These are phyloP conservation scores for Microcos paniculata DNA, from an alignment of 345 rosid genomes.

Conservation along the genomic window DNA sequence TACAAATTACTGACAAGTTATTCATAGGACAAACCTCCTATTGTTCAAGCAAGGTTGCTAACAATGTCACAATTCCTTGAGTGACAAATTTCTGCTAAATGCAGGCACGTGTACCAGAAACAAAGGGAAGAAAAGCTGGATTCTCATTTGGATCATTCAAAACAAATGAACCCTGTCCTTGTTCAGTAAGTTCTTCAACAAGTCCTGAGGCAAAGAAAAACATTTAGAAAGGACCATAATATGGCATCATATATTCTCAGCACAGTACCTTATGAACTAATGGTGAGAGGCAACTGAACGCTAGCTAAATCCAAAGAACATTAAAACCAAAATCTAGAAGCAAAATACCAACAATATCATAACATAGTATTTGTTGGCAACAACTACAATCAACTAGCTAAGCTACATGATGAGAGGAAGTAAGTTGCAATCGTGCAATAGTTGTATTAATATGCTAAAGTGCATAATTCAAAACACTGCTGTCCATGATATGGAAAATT, in stretches of 20 bases:
- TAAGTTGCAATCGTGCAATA: neutral
- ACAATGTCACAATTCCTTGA: conserved; percentile 46
- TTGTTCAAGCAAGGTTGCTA: conserved; percentile 50
- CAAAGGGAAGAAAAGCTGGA: conserved; percentile 59
- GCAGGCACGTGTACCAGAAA: conserved; percentile 58
- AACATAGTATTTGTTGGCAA: neutral
- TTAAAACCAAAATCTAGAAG: neutral
- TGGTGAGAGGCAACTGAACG: neutral
- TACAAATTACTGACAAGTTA: no score
- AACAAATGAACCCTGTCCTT: conserved; percentile 16
- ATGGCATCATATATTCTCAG: neutral
- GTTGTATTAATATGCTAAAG: neutral
- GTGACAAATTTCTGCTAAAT: conserved; percentile 51
- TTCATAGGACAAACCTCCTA: conserved; percentile 57
- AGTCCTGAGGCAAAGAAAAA: conserved; percentile 23
- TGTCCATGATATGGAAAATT: neutral
- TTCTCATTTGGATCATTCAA: conserved; percentile 47
- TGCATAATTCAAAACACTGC: neutral
- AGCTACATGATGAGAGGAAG: neutral
- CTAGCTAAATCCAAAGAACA: neutral
- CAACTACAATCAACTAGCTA: neutral
- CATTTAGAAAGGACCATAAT: neutral
- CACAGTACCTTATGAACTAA: neutral
- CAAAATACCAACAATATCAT: neutral
- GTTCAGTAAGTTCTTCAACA: conserved; percentile 20